Evolutionary conservation across 225 moss, liverwort and hornwort genomes (phyloP).

Genomic region (Polytrichum commune): DNA sequence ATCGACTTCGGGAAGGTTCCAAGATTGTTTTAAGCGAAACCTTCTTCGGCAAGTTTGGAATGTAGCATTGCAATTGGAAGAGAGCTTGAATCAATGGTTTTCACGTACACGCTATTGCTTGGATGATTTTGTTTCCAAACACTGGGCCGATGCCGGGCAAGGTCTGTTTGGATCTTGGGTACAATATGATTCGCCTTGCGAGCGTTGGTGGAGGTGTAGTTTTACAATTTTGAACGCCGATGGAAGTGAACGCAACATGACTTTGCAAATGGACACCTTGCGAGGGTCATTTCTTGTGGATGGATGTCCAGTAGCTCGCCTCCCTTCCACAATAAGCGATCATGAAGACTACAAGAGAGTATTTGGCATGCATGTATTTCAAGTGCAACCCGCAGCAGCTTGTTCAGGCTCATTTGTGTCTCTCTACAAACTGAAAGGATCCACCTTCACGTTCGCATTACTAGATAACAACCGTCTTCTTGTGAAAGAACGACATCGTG

Average conservation of each 20-base stretch:
- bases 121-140: constrained; percentile 11
- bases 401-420: constrained; percentile 10
- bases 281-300: constrained; percentile 25
- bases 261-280: constrained; percentile 21
- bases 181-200: neutral
- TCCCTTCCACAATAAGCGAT: constrained; percentile 12
- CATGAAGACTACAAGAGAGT: constrained; percentile 16
- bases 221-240: neutral
- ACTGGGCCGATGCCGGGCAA: constrained; percentile 21
- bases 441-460: constrained; percentile 14
- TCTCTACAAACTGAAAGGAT: constrained; percentile 5
- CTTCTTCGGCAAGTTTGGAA: constrained; percentile 24
- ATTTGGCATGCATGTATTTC: constrained; percentile 22
- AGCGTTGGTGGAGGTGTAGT: constrained; percentile 19
- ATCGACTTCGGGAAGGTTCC: neutral
- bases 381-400: constrained; percentile 22
- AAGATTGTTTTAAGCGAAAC: neutral
- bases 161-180: constrained; percentile 12
- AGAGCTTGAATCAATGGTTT: neutral
- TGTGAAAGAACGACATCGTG: constrained; percentile 19
- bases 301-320: constrained; percentile 22
- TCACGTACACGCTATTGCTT: neutral
- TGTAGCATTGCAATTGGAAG: constrained; percentile 15
- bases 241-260: constrained; percentile 3
- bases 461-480: constrained; percentile 8